Evolutionary conservation across 1,139 yeast species (phyloP).

Genomic region (Yamadazyma triangularis): DNA sequence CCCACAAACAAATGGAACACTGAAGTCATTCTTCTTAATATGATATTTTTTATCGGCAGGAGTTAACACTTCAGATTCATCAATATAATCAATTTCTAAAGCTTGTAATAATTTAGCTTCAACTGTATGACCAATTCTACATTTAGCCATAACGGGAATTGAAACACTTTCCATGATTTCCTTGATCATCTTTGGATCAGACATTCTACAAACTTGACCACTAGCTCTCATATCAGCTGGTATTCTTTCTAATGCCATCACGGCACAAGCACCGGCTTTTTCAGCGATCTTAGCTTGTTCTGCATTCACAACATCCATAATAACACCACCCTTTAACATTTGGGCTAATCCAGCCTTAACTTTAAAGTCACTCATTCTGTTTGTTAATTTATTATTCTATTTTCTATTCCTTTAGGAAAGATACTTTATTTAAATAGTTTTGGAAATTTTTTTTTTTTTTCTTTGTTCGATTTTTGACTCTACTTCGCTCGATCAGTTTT

Average conservation of each 20-base stretch:
- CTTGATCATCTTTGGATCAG: constrained; percentile 78
- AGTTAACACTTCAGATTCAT: constrained; percentile 80
- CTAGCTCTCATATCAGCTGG: constrained; percentile 86
- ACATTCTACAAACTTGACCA: constrained; percentile 85
- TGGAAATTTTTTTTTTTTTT: too few relatives aligned
- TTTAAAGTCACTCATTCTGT: constrained; percentile 47
- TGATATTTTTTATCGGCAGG: constrained; percentile 74
- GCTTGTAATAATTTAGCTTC: constrained; percentile 80
- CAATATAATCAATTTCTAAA: constrained; percentile 74
- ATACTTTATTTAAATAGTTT: too few relatives aligned
- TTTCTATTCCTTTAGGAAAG: too few relatives aligned
- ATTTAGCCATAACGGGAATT: constrained; percentile 85
- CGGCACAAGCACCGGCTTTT: constrained; percentile 86
- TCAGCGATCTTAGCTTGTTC: constrained; percentile 64
- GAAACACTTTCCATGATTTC: constrained; percentile 71
- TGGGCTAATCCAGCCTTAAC: constrained; percentile 82
- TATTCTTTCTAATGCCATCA: constrained; percentile 82
- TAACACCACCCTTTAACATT: constrained; percentile 72
- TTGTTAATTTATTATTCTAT: too few relatives aligned
- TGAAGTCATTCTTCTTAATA: constrained; percentile 57
- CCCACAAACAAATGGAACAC: constrained; percentile 84
- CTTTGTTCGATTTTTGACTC: too few relatives aligned
- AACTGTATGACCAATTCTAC: constrained; percentile 79
- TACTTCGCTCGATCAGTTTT: too few relatives aligned
- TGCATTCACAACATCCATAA: constrained; percentile 51